Evolutionary conservation across 306 rosid species (phyloP).

Genomic region (Cicer pinnatifidum): DNA sequence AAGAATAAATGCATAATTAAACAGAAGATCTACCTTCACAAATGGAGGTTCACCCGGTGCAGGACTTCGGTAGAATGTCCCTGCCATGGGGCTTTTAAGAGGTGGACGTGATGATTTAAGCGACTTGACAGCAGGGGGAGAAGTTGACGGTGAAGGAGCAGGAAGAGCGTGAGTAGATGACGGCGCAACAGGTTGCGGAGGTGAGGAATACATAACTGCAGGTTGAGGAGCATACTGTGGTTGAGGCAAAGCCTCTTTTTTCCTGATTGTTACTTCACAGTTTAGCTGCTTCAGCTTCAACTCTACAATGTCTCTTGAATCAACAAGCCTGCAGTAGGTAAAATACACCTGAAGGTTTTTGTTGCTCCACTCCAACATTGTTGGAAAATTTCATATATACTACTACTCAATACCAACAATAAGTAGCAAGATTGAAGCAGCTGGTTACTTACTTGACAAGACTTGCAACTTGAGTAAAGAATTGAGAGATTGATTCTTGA

Average conservation of each 20-base stretch:
- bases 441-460: conserved; percentile 65
- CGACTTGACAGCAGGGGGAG: conserved; percentile 56
- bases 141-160: conserved; percentile 46
- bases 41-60: conserved; percentile 74
- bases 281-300: conserved; percentile 73
- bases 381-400: not conserved
- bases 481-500: conserved; percentile 66
- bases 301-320: conserved; percentile 84
- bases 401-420: not conserved
- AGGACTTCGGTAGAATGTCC: conserved; percentile 77
- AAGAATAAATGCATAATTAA: conserved; percentile 20
- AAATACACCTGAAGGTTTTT: conserved; percentile 30
- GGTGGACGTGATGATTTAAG: conserved; percentile 61
- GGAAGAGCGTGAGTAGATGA: conserved; percentile 46
- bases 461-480: conserved; percentile 71
- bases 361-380: conserved; percentile 1
- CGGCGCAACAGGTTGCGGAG: conserved; percentile 38
- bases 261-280: conserved; percentile 68
- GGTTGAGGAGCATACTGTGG: conserved; percentile 54
- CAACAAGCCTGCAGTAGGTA: conserved; percentile 70
- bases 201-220: conserved; percentile 47
- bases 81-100: conserved; percentile 79
- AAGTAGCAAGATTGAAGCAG: conserved; percentile 14
- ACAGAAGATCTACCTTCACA: conserved; percentile 64
- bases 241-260: conserved; percentile 76